Percentiles rank a stretch among this genome's conserved stretches.
Conservation (phyloP, 2,329 filamentous ascomycete species). For the Curvularia verruculosa region DNA sequence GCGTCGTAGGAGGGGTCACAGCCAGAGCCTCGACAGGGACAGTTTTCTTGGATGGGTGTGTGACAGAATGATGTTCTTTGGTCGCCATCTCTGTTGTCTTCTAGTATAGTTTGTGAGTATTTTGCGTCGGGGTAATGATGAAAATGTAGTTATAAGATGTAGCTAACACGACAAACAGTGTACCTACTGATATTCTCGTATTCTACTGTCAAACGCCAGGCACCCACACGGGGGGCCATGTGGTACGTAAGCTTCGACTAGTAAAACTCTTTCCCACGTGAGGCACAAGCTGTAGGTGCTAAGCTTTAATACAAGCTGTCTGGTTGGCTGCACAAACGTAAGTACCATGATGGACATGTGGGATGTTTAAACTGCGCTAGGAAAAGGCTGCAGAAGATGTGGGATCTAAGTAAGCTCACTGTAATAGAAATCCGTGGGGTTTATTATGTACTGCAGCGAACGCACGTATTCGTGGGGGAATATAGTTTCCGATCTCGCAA, state of each 20-base stretch:
- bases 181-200: slow-evolving; percentile 2
- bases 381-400: slow-evolving; percentile 1
- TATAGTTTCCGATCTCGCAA: not conserved
- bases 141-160: not conserved
- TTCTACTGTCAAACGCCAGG: not conserved
- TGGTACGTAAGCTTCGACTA: slow-evolving; percentile 4
- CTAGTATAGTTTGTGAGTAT: not conserved
- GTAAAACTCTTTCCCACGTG: slow-evolving; percentile 10
- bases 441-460: not conserved
- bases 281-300: slow-evolving; percentile 6
- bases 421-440: slow-evolving; percentile 5
- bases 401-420: slow-evolving; percentile 13
- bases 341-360: slow-evolving; percentile 35
- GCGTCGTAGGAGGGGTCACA: slow-evolving; percentile 33
- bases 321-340: slow-evolving; percentile 25
- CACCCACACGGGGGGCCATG: not conserved
- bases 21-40: not conserved
- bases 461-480: not conserved
- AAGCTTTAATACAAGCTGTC: slow-evolving; percentile 13
- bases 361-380: slow-evolving; percentile 13
- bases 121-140: not conserved
- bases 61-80: not conserved
- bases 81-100: slow-evolving; percentile 1
- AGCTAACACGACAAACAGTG: not conserved
- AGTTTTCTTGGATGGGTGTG: not conserved